Percentiles rank a stretch among this genome's conserved stretches.
Evolutionary conservation across 2,329 filamentous ascomycete genomes (phyloP).

Genomic region (Trichoderma sp.): DNA sequence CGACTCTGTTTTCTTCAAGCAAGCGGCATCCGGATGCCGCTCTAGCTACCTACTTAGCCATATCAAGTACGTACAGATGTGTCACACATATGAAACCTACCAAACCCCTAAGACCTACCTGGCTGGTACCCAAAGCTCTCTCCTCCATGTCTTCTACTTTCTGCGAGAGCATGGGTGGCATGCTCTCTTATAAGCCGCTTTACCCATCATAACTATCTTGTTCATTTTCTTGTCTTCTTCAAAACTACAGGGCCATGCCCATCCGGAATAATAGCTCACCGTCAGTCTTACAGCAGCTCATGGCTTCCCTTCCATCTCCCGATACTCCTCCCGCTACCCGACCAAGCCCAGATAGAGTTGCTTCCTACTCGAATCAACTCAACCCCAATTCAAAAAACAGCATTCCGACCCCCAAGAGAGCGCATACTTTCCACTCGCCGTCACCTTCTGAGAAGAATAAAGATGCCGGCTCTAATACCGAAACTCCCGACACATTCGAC

Average conservation of each 20-base stretch:
- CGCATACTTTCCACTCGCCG: constrained; percentile 50
- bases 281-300: constrained; percentile 30
- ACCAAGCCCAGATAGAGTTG: constrained; percentile 35
- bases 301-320: constrained; percentile 38
- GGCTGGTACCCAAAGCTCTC: background rate
- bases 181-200: background rate
- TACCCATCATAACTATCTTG: background rate
- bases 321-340: constrained; percentile 36
- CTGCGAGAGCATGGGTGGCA: background rate
- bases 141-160: background rate
- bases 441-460: constrained; percentile 33
- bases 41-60: background rate
- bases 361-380: constrained; percentile 36
- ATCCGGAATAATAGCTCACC: background rate
- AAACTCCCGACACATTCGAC: constrained; percentile 53
- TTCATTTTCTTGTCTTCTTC: background rate
- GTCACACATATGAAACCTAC: constrained; percentile 1
- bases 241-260: constrained; percentile 12
- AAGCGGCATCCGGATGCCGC: background rate
- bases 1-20: background rate
- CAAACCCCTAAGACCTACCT: background rate
- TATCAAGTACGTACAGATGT: constrained; percentile 7
- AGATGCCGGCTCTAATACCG: constrained; percentile 34
- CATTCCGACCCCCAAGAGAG: constrained; percentile 44
- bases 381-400: constrained; percentile 35